A percentile compares a stretch with the other conserved stretches of the same genome.
Evolutionary conservation across 495 filamentous ascomycete species (phyloP).

Genomic region (Talaromyces adpressus): DNA sequence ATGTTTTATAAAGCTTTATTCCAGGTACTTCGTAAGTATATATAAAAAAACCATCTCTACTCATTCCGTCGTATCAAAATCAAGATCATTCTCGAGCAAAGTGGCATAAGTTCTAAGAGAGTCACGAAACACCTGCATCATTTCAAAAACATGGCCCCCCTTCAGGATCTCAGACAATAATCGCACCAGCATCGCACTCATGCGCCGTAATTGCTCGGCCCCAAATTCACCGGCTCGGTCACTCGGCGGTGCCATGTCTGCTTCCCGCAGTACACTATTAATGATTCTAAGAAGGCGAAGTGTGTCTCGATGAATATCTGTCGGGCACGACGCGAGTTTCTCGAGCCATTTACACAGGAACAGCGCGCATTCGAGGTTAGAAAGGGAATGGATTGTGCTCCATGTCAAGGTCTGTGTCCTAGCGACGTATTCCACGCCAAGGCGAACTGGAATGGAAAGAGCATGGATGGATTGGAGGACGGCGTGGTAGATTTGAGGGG

Average conservation of each 20-base stretch:
- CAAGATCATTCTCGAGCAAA: slow-evolving; percentile 9
- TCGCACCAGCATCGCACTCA: slow-evolving; percentile 7
- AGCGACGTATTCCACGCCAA: slow-evolving; percentile 38
- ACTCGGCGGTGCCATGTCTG: slow-evolving; percentile 4
- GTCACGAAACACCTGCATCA: slow-evolving; percentile 8
- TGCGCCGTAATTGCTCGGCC: slow-evolving; percentile 5
- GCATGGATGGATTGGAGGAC: slow-evolving; percentile 32
- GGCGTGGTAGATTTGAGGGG: slow-evolving; percentile 20
- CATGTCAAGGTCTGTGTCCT: slow-evolving; percentile 41
- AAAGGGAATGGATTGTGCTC: slow-evolving; percentile 42
- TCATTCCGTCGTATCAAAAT: slow-evolving; percentile 5
- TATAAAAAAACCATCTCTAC: not conserved
- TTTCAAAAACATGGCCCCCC: slow-evolving; percentile 5
- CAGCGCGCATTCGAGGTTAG: slow-evolving; percentile 41
- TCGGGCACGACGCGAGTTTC: slow-evolving; percentile 2
- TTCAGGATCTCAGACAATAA: slow-evolving; percentile 7
- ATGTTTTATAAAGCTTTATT: slow-evolving; percentile 4
- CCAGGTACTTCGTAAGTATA: slow-evolving; percentile 1
- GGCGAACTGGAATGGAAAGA: slow-evolving; percentile 30
- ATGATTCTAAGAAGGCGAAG: slow-evolving; percentile 3
- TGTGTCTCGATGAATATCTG: slow-evolving; percentile 7
- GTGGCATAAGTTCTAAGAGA: slow-evolving; percentile 3
- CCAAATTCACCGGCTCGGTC: slow-evolving; percentile 6
- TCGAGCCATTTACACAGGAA: slow-evolving; percentile 42
- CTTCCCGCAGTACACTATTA: slow-evolving; percentile 6